Evolutionary conservation across 2,329 filamentous ascomycete species (phyloP).

Genomic region (Teratosphaeria nubilosa): DNA sequence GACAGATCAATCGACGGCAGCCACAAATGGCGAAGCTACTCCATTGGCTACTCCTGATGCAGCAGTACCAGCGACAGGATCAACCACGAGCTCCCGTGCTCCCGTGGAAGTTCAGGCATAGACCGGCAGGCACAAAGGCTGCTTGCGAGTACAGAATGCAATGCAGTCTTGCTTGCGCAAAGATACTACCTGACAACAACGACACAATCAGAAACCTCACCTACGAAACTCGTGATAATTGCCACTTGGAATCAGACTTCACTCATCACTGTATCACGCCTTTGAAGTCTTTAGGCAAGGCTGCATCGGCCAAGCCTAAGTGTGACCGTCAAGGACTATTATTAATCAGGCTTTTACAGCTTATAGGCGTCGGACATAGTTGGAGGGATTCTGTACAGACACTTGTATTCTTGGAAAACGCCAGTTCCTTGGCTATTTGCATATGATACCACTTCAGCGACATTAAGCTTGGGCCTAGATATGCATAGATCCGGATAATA

Average conservation of each 20-base stretch:
- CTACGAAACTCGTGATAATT: no score
- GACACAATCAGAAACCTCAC: no score
- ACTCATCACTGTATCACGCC: no score
- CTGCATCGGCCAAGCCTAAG: no score
- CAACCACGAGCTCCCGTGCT: constrained; percentile 4
- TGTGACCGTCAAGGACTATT: not conserved
- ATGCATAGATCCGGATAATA: not conserved
- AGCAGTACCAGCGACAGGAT: not conserved
- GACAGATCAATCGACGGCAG: not conserved
- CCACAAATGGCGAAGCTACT: not conserved
- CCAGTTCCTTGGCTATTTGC: not conserved
- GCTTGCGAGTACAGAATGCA: not conserved
- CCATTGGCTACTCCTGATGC: not conserved
- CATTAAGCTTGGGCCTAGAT: not conserved
- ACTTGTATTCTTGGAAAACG: not conserved
- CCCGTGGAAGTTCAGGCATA: constrained; percentile 1
- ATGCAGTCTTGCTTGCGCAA: not conserved
- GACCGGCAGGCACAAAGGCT: not conserved
- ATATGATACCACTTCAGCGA: not conserved
- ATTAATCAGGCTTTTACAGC: not conserved
- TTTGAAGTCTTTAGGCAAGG: no score
- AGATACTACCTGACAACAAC: not conserved
- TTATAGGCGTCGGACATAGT: not conserved
- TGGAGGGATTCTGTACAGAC: not conserved
- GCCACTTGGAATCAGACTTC: no score